Conservation (phyloP, 1,284 basidiomycete genomes). For the Neolentinus lepideus region DNA sequence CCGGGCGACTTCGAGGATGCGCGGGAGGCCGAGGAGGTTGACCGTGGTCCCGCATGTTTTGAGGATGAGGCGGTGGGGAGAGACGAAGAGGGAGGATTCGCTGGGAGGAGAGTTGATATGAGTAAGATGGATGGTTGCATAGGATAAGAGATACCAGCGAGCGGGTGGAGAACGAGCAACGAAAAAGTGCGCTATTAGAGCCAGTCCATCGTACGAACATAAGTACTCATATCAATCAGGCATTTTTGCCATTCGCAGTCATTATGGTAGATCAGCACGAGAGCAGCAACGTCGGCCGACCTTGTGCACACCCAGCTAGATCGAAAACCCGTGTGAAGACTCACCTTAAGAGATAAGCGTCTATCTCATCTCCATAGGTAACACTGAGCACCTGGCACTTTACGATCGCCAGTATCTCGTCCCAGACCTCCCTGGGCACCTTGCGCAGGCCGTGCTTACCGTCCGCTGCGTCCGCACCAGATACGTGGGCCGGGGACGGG, state of each 20-base stretch:
- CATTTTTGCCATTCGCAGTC: no score
- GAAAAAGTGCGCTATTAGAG: no score
- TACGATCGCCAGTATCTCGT: conserved; percentile 96
- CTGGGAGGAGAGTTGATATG: conserved; percentile 33
- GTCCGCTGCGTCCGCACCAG: conserved; percentile 30
- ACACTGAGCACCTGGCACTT: conserved; percentile 95
- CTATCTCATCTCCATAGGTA: conserved; percentile 81
- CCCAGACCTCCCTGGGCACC: conserved; percentile 80
- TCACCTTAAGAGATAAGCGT: conserved; percentile 94
- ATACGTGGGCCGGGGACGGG: conserved; percentile 59
- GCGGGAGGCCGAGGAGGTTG: conserved; percentile 89
- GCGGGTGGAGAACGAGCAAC: no score
- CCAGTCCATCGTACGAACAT: no score
- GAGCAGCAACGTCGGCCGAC: no score
- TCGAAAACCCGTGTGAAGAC: conserved; percentile 17
- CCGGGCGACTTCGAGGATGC: conserved; percentile 87
- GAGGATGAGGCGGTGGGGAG: conserved; percentile 92
- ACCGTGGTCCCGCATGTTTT: conserved; percentile 99
- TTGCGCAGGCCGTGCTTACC: conserved; percentile 67
- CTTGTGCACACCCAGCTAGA: no score
- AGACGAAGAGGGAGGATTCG: conserved; percentile 97
- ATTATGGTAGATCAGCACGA: no score
- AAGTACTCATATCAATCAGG: no score
- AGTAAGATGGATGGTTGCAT: neutral
- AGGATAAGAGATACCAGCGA: no score